These are phyloP conservation scores for Polychytrium aggregatum DNA, from an alignment of 192 early-diverging fungal genomes.

Conservation along the genomic window DNA sequence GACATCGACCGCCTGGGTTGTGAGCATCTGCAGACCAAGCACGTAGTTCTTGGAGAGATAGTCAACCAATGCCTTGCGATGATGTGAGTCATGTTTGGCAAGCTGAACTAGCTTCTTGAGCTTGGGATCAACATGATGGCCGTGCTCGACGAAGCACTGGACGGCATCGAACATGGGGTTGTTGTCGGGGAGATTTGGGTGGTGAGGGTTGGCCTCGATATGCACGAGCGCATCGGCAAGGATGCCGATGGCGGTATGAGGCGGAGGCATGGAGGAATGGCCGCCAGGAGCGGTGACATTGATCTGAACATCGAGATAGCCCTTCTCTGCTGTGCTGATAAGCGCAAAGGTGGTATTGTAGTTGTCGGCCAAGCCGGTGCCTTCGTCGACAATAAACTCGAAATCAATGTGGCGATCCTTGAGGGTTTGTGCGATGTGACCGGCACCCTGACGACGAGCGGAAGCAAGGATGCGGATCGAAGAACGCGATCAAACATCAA, in stretches of 20 bases:
- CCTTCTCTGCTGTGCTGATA: slow-evolving; percentile 20
- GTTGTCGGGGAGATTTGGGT: slow-evolving; percentile 4
- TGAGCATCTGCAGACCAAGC: slow-evolving; percentile 18
- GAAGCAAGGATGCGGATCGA: no score
- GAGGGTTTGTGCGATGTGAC: no score
- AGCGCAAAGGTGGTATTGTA: slow-evolving; percentile 10
- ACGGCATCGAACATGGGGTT: slow-evolving; percentile 15
- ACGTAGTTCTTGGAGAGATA: slow-evolving; percentile 1
- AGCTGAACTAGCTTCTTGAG: slow-evolving; percentile 8
- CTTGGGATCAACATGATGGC: slow-evolving; percentile 7
- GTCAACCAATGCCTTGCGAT: slow-evolving; percentile 5
- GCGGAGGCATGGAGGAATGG: slow-evolving; percentile 29
- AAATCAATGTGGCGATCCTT: no score
- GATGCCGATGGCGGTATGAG: slow-evolving; percentile 25
- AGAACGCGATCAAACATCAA: no score
- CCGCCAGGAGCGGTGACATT: slow-evolving; percentile 19
- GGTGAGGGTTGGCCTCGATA: slow-evolving; percentile 13
- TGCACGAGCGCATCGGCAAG: slow-evolving; percentile 8
- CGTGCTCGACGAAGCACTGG: slow-evolving; percentile 13
- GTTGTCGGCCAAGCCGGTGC: slow-evolving; percentile 3
- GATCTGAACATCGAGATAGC: slow-evolving; percentile 15
- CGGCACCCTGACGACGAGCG: no score
- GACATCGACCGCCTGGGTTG: slow-evolving; percentile 32
- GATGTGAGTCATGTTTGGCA: neutral
- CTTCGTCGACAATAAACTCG: slow-evolving; percentile 28